Percentiles rank a stretch among this genome's conserved stretches.
Evolutionary conservation across 1,284 basidiomycete genomes (phyloP).

Genomic region (Cryptococcus wingfieldii): DNA sequence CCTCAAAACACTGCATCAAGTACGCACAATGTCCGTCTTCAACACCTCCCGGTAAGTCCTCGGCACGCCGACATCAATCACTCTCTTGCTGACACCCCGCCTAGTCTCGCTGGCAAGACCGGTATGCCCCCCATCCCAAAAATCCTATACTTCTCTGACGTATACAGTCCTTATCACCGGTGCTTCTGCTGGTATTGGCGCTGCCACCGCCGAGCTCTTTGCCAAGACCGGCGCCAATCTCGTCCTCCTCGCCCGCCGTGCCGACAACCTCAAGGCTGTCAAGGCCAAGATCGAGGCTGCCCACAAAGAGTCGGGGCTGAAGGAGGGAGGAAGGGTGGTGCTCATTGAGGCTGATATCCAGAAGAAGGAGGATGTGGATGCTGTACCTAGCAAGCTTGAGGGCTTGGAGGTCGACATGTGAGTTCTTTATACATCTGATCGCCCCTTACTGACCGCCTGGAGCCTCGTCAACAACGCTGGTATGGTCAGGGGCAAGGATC

Average conservation of each 20-base stretch:
- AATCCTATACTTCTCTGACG: neutral
- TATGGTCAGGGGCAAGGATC: slow-evolving; percentile 45
- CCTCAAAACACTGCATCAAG: slow-evolving; percentile 1
- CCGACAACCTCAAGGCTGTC: slow-evolving; percentile 33
- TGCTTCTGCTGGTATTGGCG: slow-evolving; percentile 44
- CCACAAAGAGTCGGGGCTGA: slow-evolving; percentile 17
- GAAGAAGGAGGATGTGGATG: slow-evolving; percentile 31
- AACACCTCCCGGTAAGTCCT: slow-evolving; percentile 22
- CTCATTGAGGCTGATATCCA: slow-evolving; percentile 39
- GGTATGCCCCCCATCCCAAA: slow-evolving; percentile 14
- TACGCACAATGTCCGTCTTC: slow-evolving; percentile 26
- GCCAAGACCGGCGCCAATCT: slow-evolving; percentile 39
- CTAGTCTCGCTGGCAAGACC: slow-evolving; percentile 30
- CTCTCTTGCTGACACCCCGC: neutral
- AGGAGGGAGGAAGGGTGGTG: slow-evolving; percentile 31
- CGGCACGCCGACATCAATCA: no score
- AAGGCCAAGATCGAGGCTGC: slow-evolving; percentile 28
- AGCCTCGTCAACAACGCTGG: slow-evolving; percentile 50
- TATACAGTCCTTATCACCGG: slow-evolving; percentile 41
- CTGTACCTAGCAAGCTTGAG: slow-evolving; percentile 25
- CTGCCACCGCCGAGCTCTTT: slow-evolving; percentile 41
- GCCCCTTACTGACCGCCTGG: neutral
- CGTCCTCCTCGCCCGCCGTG: slow-evolving; percentile 39
- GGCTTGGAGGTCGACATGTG: slow-evolving; percentile 43
- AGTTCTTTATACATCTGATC: slow-evolving; percentile 5